These are phyloP conservation scores for Metschnikowia peoriensis DNA, from an alignment of 805 yeast species.

Conservation along the genomic window DNA sequence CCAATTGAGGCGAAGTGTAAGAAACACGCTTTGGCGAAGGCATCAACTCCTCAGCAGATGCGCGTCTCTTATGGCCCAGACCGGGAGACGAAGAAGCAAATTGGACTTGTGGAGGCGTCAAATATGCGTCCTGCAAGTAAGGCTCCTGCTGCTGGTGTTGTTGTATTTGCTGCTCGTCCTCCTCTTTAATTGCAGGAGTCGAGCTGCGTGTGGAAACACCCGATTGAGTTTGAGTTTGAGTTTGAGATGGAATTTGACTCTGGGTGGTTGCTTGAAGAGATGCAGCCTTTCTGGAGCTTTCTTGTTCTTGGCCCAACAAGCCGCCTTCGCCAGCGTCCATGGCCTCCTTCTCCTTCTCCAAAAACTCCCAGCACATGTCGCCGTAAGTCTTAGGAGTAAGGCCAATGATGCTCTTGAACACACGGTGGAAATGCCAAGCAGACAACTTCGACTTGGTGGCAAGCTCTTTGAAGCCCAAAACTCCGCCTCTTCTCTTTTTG, in stretches of 20 bases:
- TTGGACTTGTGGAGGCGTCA: constrained; percentile 4
- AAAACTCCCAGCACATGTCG: constrained; percentile 69
- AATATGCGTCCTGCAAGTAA: constrained; percentile 4
- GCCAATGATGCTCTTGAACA: constrained; percentile 81
- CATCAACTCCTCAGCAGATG: constrained; percentile 8
- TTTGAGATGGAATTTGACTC: background rate
- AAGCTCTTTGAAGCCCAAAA: constrained; percentile 78
- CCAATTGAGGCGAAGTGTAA: constrained; percentile 7
- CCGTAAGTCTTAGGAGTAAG: constrained; percentile 88
- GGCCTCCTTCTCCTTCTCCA: constrained; percentile 30
- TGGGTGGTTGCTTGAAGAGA: background rate
- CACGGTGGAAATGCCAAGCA: constrained; percentile 94
- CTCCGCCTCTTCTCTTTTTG: constrained; percentile 69
- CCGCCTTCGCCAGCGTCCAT: constrained; percentile 2
- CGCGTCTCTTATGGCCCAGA: constrained; percentile 8
- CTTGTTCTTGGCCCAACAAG: too few species aligned
- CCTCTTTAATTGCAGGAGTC: constrained; percentile 7
- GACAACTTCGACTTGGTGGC: constrained; percentile 80
- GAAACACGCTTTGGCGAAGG: constrained; percentile 12
- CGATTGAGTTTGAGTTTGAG: too few species aligned
- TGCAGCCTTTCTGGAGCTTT: background rate
- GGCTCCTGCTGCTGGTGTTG: background rate
- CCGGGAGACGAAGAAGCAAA: background rate
- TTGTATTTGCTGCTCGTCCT: background rate
- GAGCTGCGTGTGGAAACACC: background rate